phyloP scores from a whole-genome alignment of 192 early-diverging fungal genomes.

The Coemansia sp. region DNA sequence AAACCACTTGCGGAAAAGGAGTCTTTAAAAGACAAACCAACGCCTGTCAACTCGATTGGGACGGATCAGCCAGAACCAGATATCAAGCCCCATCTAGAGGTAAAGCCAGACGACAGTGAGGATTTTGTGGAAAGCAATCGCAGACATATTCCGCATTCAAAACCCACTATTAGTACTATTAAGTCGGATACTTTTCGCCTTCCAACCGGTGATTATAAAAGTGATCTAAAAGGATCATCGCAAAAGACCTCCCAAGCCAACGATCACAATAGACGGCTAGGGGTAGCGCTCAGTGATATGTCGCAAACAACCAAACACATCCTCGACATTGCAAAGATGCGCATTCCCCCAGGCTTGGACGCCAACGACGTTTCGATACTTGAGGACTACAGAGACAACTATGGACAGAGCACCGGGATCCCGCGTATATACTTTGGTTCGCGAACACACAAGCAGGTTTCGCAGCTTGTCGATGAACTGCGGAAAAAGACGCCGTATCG shows the following conservation, averaged over 20 bases:
- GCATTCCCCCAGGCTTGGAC: conserved; percentile 17
- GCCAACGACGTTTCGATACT: conserved; percentile 19
- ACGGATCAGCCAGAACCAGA: background rate
- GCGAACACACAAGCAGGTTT: conserved; percentile 62
- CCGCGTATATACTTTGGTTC: conserved; percentile 59
- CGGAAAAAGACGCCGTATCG: conserved; percentile 59
- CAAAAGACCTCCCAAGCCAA: background rate
- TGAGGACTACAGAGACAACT: conserved; percentile 5
- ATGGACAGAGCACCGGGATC: background rate
- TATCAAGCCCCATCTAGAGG: background rate
- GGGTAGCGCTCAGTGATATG: background rate
- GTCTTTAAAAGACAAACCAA: background rate
- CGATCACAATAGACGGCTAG: background rate
- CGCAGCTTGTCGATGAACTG: conserved; percentile 59
- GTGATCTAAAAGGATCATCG: background rate
- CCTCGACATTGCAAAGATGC: background rate
- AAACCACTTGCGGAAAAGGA: background rate
- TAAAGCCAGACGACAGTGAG: background rate
- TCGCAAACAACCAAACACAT: background rate
- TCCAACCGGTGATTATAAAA: background rate
- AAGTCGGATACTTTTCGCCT: background rate
- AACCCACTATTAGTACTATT: background rate
- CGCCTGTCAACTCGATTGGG: background rate
- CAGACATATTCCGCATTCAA: background rate
- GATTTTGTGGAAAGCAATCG: background rate